phyloP scores from a whole-genome alignment of 2,329 filamentous ascomycete species.

The Penicillium sp. region DNA sequence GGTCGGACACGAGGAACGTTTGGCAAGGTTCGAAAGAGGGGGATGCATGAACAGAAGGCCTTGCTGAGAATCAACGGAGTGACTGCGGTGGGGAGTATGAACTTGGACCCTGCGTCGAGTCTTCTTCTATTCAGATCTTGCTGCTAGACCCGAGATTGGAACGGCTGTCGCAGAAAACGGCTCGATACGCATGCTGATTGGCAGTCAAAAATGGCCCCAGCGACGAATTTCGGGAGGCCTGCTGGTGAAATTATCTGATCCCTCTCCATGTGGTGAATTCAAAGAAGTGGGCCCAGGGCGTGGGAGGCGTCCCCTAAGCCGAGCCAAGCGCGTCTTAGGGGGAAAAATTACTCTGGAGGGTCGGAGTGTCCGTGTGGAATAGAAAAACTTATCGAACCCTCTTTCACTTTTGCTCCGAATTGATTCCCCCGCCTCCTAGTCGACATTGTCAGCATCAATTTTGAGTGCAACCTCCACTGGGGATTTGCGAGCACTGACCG shows the following conservation, averaged over 20 bases:
- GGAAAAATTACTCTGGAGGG: not conserved
- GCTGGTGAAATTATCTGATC: slow-evolving; percentile 16
- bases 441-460: not conserved
- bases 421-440: not conserved
- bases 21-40: not conserved
- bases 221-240: not conserved
- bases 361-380: slow-evolving; percentile 1
- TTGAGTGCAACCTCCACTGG: not conserved
- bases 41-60: not conserved
- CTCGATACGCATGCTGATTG: slow-evolving; percentile 9
- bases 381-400: slow-evolving; percentile 9
- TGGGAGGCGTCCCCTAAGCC: slow-evolving; percentile 1
- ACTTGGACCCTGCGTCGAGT: not conserved
- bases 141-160: slow-evolving; percentile 8
- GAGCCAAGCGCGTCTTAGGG: slow-evolving; percentile 9
- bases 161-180: not conserved
- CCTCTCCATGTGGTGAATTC: slow-evolving; percentile 3
- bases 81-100: not conserved
- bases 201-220: slow-evolving; percentile 1
- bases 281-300: slow-evolving; percentile 5
- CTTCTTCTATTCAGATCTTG: not conserved
- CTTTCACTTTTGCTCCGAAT: not conserved
- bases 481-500: not conserved
- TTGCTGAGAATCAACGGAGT: not conserved
- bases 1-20: not conserved